Percentiles rank a stretch among this genome's conserved stretches.
These are phyloP conservation scores for Flaveria ramosissima DNA, from an alignment of 129 eudicot species.

Conservation along the genomic window DNA sequence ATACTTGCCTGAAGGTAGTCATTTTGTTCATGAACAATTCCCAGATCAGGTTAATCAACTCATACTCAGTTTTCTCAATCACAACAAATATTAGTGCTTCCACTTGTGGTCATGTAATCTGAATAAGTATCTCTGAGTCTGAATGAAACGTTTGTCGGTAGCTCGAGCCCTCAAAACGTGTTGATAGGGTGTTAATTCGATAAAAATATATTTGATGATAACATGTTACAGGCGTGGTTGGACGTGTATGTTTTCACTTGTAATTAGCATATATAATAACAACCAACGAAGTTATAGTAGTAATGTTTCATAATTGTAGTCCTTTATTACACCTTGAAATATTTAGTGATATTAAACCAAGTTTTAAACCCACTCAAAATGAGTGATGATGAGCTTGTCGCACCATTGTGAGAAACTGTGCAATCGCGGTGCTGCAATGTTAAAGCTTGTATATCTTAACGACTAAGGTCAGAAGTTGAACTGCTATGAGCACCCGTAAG, in stretches of 20 bases:
- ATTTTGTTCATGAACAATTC: slow-evolving; percentile 36
- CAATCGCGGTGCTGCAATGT: too few species aligned
- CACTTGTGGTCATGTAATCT: background rate
- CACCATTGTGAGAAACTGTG: too few species aligned
- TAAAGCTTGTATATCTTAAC: too few species aligned
- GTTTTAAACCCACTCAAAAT: too few species aligned
- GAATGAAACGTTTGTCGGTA: background rate
- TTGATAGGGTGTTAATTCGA: background rate
- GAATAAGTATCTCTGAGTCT: background rate
- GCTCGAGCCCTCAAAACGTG: background rate
- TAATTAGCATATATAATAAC: too few species aligned
- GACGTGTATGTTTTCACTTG: background rate
- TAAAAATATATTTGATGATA: too few species aligned
- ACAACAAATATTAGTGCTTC: slow-evolving; percentile 1
- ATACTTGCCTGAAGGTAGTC: slow-evolving; percentile 26
- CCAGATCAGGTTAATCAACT: slow-evolving; percentile 30
- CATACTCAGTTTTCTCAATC: slow-evolving; percentile 15
- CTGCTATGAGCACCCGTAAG: too few species aligned
- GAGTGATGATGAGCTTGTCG: too few species aligned
- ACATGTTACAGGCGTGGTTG: background rate
- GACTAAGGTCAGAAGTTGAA: too few species aligned
- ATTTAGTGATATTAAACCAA: too few species aligned
- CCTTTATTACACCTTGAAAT: too few species aligned
- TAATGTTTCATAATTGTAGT: background rate
- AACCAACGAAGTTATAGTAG: too few species aligned